A percentile compares a stretch with the other conserved stretches of the same genome.
Conservation (phyloP, 2,329 filamentous ascomycete species). For the Pseudogymnoascus sp. region DNA sequence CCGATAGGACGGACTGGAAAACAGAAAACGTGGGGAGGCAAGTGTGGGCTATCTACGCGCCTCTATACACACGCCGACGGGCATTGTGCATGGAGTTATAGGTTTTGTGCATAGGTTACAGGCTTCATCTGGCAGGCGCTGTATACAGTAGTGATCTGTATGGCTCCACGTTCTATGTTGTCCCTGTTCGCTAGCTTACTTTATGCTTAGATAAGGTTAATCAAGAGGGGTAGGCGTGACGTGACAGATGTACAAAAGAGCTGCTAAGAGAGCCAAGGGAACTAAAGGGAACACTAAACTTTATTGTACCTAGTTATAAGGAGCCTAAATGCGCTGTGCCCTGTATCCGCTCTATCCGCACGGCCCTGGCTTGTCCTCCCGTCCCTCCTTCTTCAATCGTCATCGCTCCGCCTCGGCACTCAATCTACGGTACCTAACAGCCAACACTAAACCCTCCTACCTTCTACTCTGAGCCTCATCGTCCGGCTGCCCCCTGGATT, state of each 20-base stretch:
- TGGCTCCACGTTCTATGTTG: not conserved
- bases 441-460: not conserved
- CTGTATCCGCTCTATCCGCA: not conserved
- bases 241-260: not conserved
- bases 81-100: not conserved
- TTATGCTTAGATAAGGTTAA: not conserved
- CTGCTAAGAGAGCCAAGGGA: not conserved
- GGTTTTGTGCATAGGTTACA: too few species aligned
- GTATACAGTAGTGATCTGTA: not conserved
- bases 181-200: not conserved
- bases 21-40: not conserved
- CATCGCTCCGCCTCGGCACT: not conserved
- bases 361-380: not conserved
- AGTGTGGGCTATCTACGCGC: not conserved
- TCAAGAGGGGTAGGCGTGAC: not conserved
- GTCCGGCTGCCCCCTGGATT: not conserved
- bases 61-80: not conserved
- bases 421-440: not conserved
- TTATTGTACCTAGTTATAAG: not conserved
- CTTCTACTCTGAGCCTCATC: not conserved
- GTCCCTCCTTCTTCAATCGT: not conserved
- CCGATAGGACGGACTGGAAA: not conserved
- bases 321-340: not conserved
- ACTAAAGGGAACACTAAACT: not conserved
- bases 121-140: not conserved